Percentiles rank a stretch among this genome's conserved stretches.
phyloP scores from a whole-genome alignment of 148 eudicot species.

The Linanthus parryae region DNA sequence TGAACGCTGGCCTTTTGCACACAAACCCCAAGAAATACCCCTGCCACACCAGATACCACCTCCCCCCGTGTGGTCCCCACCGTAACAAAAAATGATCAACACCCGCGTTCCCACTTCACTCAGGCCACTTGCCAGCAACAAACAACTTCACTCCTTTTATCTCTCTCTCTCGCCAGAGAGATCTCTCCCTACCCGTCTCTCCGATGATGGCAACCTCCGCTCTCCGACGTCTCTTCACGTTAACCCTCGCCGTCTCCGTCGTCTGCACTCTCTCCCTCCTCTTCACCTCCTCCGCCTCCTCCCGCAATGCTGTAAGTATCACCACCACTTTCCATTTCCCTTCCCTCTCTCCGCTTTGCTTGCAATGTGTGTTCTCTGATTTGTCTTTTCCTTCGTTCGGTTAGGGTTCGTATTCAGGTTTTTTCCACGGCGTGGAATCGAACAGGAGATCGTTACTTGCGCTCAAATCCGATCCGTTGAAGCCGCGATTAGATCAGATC shows the following conservation, averaged over 20 bases:
- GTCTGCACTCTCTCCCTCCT: constrained; percentile 20
- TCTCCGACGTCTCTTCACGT: too few relatives aligned
- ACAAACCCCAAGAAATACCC: too few relatives aligned
- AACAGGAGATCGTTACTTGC: constrained; percentile 35
- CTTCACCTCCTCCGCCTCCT: constrained; percentile 20
- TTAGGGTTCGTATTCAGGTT: not conserved
- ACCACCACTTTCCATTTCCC: not conserved
- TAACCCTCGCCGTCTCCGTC: constrained; percentile 19
- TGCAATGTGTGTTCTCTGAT: not conserved
- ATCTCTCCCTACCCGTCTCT: too few relatives aligned
- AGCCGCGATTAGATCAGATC: constrained; percentile 55
- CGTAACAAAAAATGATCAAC: too few relatives aligned
- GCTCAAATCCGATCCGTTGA: constrained; percentile 52
- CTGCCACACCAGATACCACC: too few relatives aligned
- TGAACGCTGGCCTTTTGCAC: too few relatives aligned
- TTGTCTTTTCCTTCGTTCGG: not conserved
- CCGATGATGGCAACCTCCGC: too few relatives aligned
- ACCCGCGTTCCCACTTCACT: too few relatives aligned
- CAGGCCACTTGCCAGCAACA: too few relatives aligned
- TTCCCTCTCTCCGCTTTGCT: not conserved
- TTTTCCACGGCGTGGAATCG: constrained; percentile 15
- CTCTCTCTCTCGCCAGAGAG: too few relatives aligned
- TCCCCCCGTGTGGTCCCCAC: too few relatives aligned
- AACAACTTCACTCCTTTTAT: too few relatives aligned
- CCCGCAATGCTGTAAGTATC: constrained; percentile 14